phyloP scores from a whole-genome alignment of 306 rosid genomes.

The Quercus mongolica region DNA sequence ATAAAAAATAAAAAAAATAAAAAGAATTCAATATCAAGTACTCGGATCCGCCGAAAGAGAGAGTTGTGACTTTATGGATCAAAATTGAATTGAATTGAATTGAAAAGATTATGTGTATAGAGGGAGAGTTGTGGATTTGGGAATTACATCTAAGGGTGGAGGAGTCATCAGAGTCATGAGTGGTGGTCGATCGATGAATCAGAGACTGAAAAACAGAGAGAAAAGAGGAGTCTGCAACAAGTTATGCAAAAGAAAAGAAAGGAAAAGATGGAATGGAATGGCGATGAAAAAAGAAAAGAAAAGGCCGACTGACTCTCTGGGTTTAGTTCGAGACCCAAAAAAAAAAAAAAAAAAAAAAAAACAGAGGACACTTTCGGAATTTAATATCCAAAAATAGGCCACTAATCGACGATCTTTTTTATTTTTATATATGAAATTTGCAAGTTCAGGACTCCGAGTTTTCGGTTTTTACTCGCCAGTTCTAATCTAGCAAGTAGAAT shows the following conservation, averaged over 20 bases:
- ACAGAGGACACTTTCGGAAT: conserved; percentile 1
- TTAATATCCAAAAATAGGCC: background rate
- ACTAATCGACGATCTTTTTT: background rate
- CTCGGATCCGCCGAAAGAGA: conserved; percentile 28
- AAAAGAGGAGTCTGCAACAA: background rate
- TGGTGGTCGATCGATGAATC: conserved; percentile 28
- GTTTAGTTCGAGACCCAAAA: background rate
- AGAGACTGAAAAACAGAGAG: background rate
- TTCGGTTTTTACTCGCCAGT: no score
- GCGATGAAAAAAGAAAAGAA: background rate
- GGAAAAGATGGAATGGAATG: no score
- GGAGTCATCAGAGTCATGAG: conserved; percentile 49
- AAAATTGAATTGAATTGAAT: background rate
- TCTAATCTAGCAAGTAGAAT: no score
- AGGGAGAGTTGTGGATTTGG: background rate
- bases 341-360: no score
- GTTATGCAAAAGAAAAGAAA: no score
- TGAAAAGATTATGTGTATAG: background rate
- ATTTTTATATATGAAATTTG: no score
- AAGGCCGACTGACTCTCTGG: background rate
- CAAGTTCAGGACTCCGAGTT: no score
- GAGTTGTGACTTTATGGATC: background rate
- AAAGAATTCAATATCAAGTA: conserved; percentile 7
- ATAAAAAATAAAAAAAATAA: background rate
- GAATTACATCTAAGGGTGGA: conserved; percentile 47